Evolutionary conservation across 1,284 basidiomycete genomes (phyloP).

Genomic region (Sporisorium iseilematis-ciliati): DNA sequence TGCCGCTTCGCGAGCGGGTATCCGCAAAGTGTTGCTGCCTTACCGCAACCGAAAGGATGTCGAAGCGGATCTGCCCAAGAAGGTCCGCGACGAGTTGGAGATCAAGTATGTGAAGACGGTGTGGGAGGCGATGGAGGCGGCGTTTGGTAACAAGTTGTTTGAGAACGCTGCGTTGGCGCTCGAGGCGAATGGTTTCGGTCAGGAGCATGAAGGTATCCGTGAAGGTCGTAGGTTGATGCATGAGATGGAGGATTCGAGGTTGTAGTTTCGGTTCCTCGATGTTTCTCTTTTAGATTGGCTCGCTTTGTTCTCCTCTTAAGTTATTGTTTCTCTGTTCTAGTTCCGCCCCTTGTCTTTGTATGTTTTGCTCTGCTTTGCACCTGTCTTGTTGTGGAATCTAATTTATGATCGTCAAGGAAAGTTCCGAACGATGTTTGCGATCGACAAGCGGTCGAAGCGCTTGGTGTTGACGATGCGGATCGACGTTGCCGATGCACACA

Average conservation of each 20-base stretch:
- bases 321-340: neutral
- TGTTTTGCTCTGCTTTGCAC: too few species aligned
- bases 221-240: constrained; percentile 57
- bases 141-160: constrained; percentile 57
- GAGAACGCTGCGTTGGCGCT: constrained; percentile 54
- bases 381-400: too few species aligned
- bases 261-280: constrained; percentile 12
- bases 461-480: too few species aligned
- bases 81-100: constrained; percentile 79
- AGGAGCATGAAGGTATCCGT: constrained; percentile 59
- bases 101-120: constrained; percentile 84
- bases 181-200: constrained; percentile 41
- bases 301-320: neutral
- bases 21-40: constrained; percentile 84
- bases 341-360: neutral
- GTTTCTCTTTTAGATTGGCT: neutral
- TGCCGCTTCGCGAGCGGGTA: constrained; percentile 77
- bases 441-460: too few species aligned
- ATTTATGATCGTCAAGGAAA: too few species aligned
- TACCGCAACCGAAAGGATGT: constrained; percentile 86
- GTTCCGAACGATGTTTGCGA: too few species aligned
- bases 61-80: constrained; percentile 81
- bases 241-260: constrained; percentile 46
- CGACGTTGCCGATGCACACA: too few species aligned
- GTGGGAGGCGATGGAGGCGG: constrained; percentile 82